A percentile compares a stretch with the other conserved stretches of the same genome.
phyloP scores from a whole-genome alignment of 352 stramenopile species.

The Pythium rishiriense region DNA sequence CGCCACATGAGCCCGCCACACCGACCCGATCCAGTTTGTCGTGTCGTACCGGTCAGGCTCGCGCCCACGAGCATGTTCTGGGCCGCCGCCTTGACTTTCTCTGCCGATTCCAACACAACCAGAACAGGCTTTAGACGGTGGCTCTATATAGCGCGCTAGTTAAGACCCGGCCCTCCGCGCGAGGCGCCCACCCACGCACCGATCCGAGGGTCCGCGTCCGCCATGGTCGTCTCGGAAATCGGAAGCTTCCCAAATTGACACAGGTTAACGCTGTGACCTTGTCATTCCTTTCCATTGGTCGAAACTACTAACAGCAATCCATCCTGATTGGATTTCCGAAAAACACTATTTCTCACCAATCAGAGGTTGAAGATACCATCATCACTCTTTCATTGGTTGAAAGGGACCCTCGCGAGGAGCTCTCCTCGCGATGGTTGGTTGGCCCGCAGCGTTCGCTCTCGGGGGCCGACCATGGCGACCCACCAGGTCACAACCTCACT shows the following conservation, averaged over 20 bases:
- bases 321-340: conserved; percentile 19
- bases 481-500: conserved; percentile 42
- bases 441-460: neutral
- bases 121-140: neutral
- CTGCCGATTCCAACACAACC: conserved; percentile 22
- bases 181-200: neutral
- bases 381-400: conserved; percentile 23
- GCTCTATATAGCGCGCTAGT: too few species aligned
- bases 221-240: conserved; percentile 7
- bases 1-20: neutral
- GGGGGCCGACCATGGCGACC: neutral
- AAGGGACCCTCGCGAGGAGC: conserved; percentile 8
- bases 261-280: neutral
- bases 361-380: neutral
- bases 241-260: neutral
- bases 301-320: neutral
- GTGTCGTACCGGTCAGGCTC: conserved; percentile 40
- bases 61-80: conserved; percentile 73
- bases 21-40: neutral
- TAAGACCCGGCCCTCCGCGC: too few species aligned
- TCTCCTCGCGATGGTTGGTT: conserved; percentile 25
- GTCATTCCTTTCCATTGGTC: conserved; percentile 13
- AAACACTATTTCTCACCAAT: neutral
- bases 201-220: conserved; percentile 11
- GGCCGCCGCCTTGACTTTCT: conserved; percentile 63